phyloP scores from a whole-genome alignment of 108 stramenopile species.

The Nitzschia inconspicua region DNA sequence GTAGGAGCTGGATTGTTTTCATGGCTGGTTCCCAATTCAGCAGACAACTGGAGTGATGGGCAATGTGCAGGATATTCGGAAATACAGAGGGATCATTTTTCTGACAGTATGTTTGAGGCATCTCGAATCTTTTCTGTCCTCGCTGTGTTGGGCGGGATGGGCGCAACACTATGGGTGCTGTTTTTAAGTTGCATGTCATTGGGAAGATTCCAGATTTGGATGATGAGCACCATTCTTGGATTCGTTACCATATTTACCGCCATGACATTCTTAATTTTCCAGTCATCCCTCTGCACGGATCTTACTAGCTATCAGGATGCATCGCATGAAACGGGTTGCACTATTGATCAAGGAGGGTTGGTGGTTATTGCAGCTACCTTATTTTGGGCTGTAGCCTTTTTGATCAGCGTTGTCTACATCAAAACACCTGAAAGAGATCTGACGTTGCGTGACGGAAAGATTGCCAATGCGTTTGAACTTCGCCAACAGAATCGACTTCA shows the following conservation, averaged over 20 bases:
- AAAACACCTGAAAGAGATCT: slow-evolving; percentile 24
- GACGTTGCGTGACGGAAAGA: slow-evolving; percentile 19
- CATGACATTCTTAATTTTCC: slow-evolving; percentile 18
- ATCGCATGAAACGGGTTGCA: slow-evolving; percentile 23
- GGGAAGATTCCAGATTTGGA: slow-evolving; percentile 28
- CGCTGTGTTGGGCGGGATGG: slow-evolving; percentile 19
- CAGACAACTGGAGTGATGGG: slow-evolving; percentile 27
- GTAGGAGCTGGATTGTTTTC: slow-evolving; percentile 33
- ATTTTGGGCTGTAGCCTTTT: slow-evolving; percentile 32
- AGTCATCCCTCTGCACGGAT: slow-evolving; percentile 11
- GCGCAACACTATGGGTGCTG: slow-evolving; percentile 13
- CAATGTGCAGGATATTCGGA: slow-evolving; percentile 28
- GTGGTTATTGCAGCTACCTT: slow-evolving; percentile 24
- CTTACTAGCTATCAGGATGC: slow-evolving; percentile 28
- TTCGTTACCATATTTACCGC: slow-evolving; percentile 9
- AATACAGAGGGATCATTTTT: slow-evolving; percentile 13
- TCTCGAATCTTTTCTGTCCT: slow-evolving; percentile 28
- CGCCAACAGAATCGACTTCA: slow-evolving; percentile 9
- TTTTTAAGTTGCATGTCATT: slow-evolving; percentile 33
- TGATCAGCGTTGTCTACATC: slow-evolving; percentile 34
- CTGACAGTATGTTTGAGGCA: slow-evolving; percentile 28
- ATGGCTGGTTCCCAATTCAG: slow-evolving; percentile 24
- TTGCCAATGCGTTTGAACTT: slow-evolving; percentile 22
- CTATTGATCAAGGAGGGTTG: slow-evolving; percentile 38
- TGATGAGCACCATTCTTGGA: slow-evolving; percentile 8